Conservation (phyloP, 495 filamentous ascomycete genomes). For the Penicillium fimorum region DNA sequence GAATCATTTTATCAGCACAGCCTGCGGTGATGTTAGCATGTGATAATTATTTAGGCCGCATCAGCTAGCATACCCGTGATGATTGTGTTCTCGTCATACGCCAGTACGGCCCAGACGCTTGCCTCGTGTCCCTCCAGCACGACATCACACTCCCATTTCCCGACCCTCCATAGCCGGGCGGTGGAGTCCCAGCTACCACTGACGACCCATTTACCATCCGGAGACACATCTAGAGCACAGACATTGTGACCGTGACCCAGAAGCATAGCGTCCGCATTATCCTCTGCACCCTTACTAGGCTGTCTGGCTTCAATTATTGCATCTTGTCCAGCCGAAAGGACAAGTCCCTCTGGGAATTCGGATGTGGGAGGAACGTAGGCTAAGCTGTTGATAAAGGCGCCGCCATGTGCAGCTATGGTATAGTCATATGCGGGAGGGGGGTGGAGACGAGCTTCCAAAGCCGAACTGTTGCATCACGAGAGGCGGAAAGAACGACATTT, state of each 20-base stretch:
- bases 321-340: slow-evolving; percentile 85
- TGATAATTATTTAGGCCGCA: neutral
- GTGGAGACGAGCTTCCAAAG: slow-evolving; percentile 71
- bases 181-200: slow-evolving; percentile 96
- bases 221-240: slow-evolving; percentile 76
- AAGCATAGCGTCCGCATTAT: slow-evolving; percentile 81
- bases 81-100: slow-evolving; percentile 73
- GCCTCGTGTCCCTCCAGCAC: slow-evolving; percentile 73
- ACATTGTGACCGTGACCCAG: slow-evolving; percentile 85
- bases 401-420: slow-evolving; percentile 69
- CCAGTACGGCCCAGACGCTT: slow-evolving; percentile 87
- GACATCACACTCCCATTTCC: slow-evolving; percentile 71
- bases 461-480: slow-evolving; percentile 86
- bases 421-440: slow-evolving; percentile 72
- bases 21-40: slow-evolving; percentile 36
- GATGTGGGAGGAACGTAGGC: slow-evolving; percentile 71
- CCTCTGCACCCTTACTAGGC: slow-evolving; percentile 58
- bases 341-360: slow-evolving; percentile 72
- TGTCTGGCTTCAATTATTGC: slow-evolving; percentile 87
- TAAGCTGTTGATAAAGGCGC: slow-evolving; percentile 81
- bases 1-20: slow-evolving; percentile 85
- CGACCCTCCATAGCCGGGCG: slow-evolving; percentile 72
- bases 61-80: slow-evolving; percentile 62
- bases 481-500: slow-evolving; percentile 75
- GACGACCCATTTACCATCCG: slow-evolving; percentile 68